Base-by-base conservation (phyloP, 1,284 basidiomycete species). In the Austropuccinia psidii region DNA sequence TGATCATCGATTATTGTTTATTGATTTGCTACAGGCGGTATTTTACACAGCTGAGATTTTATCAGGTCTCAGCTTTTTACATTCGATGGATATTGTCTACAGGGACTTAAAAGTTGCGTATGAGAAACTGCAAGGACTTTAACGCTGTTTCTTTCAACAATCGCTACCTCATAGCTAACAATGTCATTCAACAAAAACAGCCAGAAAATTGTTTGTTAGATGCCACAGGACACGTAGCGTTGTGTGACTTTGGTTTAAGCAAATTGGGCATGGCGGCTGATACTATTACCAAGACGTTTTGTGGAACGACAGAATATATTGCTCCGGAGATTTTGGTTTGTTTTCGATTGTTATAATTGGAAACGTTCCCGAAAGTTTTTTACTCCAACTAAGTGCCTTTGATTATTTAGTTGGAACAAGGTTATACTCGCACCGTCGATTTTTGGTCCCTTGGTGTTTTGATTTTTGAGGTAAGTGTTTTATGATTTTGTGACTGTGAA, bases 301-400 rank as follows among this genome's bases (percentile, higher is more conserved):
- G 82, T 75, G 82, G 82, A 1, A 82, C 82, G 21, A 82, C 82
- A 24, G 80, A 81, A 31, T 82, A 81, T 62, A 76, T 82, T 19
- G 81, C 80, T 29, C 79, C 82, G 65, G 82, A 82, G 75, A 81
- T 82, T 47, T 75, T 82, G 43, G 75, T 78, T 60, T 11, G 41
- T n/a, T 45, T 45, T 45, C n/a, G 41, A 11, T 45, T 45, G 41
- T 45, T 45, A 11, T n/a, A n/a, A n/a, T n/a, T n/a, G n/a, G n/a
- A n/a, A n/a, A n/a, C n/a, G n/a, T n/a, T n/a, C n/a, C 41, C 41
- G 41, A 45, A 11, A 11, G 41, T 11, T 45, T 45, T n/a, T n/a
- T n/a, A n/a, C 11, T 45, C 41, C 41, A 45, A 45, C 41, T n/a
- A 11, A 45, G 11, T n/a, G 41, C 11, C 41, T 19, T 8, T 33